phyloP scores from a whole-genome alignment of 352 stramenopile species.

The Pythium grandisporangium region DNA sequence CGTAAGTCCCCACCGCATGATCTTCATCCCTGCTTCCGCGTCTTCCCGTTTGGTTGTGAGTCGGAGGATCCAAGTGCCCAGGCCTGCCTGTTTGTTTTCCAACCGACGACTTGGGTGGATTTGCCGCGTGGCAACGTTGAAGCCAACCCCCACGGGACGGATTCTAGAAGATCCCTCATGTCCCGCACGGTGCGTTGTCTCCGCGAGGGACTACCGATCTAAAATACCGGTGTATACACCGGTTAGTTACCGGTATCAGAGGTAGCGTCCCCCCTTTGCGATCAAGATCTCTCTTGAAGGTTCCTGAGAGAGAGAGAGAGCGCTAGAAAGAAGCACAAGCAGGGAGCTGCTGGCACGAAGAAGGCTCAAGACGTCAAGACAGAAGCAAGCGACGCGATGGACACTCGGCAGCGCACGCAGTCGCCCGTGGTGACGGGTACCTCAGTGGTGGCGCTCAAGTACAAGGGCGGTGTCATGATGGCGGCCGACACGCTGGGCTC shows the following conservation, averaged over 20 bases:
- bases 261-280: too few relatives aligned
- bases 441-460: slow-evolving; percentile 95
- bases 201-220: too few relatives aligned
- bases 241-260: too few relatives aligned
- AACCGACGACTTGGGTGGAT: slow-evolving; percentile 3
- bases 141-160: background rate
- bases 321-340: slow-evolving; percentile 1
- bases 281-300: too few relatives aligned
- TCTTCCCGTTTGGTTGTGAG: background rate
- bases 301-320: too few relatives aligned
- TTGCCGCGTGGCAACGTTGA: slow-evolving; percentile 11
- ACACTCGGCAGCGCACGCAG: slow-evolving; percentile 76
- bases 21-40: slow-evolving; percentile 31
- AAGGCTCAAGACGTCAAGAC: too few relatives aligned
- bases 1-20: slow-evolving; percentile 31
- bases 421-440: slow-evolving; percentile 97
- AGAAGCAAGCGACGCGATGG: too few relatives aligned
- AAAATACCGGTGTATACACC: too few relatives aligned
- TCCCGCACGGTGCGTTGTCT: too few relatives aligned
- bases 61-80: too few relatives aligned
- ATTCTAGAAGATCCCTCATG: slow-evolving; percentile 25
- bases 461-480: slow-evolving; percentile 95
- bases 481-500: slow-evolving; percentile 96
- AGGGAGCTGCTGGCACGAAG: slow-evolving; percentile 1
- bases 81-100: too few relatives aligned